Evolutionary conservation across 2,329 filamentous ascomycete species (phyloP).

Genomic region (Fusarium humuli): DNA sequence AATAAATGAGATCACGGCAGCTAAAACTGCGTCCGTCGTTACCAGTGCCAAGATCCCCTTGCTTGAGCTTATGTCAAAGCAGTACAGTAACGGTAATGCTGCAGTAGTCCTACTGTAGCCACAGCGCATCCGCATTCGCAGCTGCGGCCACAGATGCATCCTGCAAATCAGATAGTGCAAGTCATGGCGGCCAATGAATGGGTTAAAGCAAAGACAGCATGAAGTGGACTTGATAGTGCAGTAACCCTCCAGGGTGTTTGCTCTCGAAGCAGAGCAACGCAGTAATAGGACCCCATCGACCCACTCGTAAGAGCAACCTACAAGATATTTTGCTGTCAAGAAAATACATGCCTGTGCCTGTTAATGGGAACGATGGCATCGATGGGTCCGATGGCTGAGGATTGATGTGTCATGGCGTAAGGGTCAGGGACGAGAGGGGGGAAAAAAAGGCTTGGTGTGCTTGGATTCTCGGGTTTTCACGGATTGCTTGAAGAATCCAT

Average conservation of each 20-base stretch:
- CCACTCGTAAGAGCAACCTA: slow-evolving; percentile 6
- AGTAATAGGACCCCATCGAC: not conserved
- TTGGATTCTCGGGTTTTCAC: slow-evolving; percentile 25
- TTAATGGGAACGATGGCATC: slow-evolving; percentile 1
- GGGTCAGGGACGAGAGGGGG: slow-evolving; percentile 8
- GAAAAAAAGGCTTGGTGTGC: slow-evolving; percentile 1
- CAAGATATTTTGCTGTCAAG: slow-evolving; percentile 4
- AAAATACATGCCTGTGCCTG: slow-evolving; percentile 8
- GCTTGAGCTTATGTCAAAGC: slow-evolving; percentile 4
- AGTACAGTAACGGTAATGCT: slow-evolving; percentile 11
- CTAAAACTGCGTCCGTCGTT: slow-evolving; percentile 6
- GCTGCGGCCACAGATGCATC: slow-evolving; percentile 14
- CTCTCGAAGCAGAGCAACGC: slow-evolving; percentile 27
- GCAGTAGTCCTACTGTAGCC: slow-evolving; percentile 23
- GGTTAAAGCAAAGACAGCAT: slow-evolving; percentile 26
- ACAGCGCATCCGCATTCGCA: slow-evolving; percentile 13
- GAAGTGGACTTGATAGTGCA: slow-evolving; percentile 24
- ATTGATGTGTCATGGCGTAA: slow-evolving; percentile 31
- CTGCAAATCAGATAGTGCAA: slow-evolving; percentile 27
- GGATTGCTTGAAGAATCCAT: slow-evolving; percentile 5
- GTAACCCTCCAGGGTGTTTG: slow-evolving; percentile 25
- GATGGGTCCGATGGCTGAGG: slow-evolving; percentile 32
- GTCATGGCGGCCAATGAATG: slow-evolving; percentile 38
- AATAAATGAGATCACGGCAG: not conserved
- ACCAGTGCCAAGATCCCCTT: slow-evolving; percentile 11